Conservation (phyloP, 768 basidiomycete species). For the Pisolithus orientalis region DNA sequence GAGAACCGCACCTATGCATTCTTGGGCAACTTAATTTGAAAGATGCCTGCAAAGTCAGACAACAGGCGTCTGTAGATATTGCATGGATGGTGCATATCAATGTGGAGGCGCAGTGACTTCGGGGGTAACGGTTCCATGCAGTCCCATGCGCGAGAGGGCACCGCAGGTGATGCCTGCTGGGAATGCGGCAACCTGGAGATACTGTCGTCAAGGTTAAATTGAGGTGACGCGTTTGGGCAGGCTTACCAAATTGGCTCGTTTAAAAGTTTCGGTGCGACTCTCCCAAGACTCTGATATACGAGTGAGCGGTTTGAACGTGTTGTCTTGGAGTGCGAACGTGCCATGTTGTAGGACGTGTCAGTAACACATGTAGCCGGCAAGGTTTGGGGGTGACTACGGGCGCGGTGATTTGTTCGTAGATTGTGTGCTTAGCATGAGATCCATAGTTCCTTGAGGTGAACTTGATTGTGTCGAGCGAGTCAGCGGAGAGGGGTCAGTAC, state of each 20-base stretch:
- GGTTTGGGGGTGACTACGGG: slow-evolving; percentile 29
- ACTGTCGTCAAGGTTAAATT: neutral
- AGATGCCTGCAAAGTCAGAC: slow-evolving; percentile 49
- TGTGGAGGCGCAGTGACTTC: slow-evolving; percentile 82
- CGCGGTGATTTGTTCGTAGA: slow-evolving; percentile 89
- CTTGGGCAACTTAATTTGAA: slow-evolving; percentile 77
- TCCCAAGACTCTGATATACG: slow-evolving; percentile 80
- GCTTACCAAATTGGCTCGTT: slow-evolving; percentile 63
- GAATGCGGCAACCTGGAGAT: slow-evolving; percentile 67
- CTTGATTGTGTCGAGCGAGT: slow-evolving; percentile 88
- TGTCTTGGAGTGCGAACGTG: slow-evolving; percentile 90
- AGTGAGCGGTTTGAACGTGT: slow-evolving; percentile 78
- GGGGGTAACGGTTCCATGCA: slow-evolving; percentile 65
- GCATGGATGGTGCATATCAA: slow-evolving; percentile 33
- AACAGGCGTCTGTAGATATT: neutral
- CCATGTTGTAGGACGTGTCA: slow-evolving; percentile 45
- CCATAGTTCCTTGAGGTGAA: slow-evolving; percentile 97
- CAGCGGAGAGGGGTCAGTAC: slow-evolving; percentile 62
- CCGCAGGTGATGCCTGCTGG: slow-evolving; percentile 82
- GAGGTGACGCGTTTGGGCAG: neutral
- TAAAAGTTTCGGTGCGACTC: slow-evolving; percentile 66
- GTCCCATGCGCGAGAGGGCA: slow-evolving; percentile 71
- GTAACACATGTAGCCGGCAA: neutral
- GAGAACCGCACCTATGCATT: slow-evolving; percentile 29
- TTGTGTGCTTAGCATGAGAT: slow-evolving; percentile 88